Evolutionary conservation across 2,329 filamentous ascomycete species (phyloP).

Genomic region (Biscogniauxia marginata): DNA sequence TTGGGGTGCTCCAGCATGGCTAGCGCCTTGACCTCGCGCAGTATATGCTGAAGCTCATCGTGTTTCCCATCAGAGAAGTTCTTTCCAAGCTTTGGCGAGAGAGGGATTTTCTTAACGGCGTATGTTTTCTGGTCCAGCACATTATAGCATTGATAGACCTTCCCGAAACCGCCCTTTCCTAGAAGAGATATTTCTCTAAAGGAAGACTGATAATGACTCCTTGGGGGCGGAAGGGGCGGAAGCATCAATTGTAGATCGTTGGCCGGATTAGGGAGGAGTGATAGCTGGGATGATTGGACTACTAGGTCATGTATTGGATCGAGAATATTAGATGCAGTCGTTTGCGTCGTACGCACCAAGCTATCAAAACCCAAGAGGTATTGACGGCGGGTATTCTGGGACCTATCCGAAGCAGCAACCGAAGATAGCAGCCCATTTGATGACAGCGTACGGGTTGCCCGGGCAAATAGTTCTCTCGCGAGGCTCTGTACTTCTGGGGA

Average conservation of each 20-base stretch:
- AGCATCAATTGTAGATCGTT: constrained; percentile 24
- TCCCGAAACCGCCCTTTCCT: constrained; percentile 34
- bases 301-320: constrained; percentile 26
- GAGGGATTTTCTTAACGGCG: constrained; percentile 33
- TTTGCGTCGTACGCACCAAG: constrained; percentile 13
- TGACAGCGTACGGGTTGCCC: constrained; percentile 26
- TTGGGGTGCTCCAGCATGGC: constrained; percentile 34
- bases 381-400: constrained; percentile 22
- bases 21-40: constrained; percentile 33
- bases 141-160: constrained; percentile 32
- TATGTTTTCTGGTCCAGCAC: constrained; percentile 30
- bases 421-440: constrained; percentile 22
- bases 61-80: constrained; percentile 29
- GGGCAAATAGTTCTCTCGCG: constrained; percentile 23
- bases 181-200: constrained; percentile 30
- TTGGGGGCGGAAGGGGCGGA: constrained; percentile 5
- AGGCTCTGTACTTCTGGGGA: constrained; percentile 29
- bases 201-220: constrained; percentile 30
- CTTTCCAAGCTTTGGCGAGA: constrained; percentile 27
- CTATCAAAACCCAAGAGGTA: constrained; percentile 31
- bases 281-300: constrained; percentile 20
- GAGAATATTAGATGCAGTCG: constrained; percentile 12
- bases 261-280: constrained; percentile 21
- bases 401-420: constrained; percentile 19
- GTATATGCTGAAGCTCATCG: constrained; percentile 29